Evolutionary conservation across 2,329 filamentous ascomycete genomes (phyloP).

Genomic region (Hortaea werneckii): DNA sequence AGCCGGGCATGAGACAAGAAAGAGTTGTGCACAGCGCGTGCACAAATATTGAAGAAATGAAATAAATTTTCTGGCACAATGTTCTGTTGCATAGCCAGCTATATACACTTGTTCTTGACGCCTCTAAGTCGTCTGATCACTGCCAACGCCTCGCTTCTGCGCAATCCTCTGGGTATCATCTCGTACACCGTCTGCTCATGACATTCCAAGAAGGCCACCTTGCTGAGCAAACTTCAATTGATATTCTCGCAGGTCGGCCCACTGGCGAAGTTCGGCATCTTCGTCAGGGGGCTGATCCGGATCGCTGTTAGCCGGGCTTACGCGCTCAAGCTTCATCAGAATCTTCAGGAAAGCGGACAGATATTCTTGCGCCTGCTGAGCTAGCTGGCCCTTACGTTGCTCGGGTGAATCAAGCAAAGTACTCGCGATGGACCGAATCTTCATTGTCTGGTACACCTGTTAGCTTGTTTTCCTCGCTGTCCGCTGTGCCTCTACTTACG

Average conservation of each 20-base stretch:
- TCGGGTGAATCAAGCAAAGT: conserved; percentile 60
- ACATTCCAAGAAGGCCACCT: conserved; percentile 41
- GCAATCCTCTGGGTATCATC: not conserved
- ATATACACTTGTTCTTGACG: too few species aligned
- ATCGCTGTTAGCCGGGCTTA: conserved; percentile 35
- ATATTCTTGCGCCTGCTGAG: conserved; percentile 57
- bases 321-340: conserved; percentile 61
- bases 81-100: too few species aligned
- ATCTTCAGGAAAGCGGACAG: conserved; percentile 64
- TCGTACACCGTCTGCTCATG: not conserved
- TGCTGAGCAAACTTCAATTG: conserved; percentile 62
- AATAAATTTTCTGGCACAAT: too few species aligned
- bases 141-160: not conserved
- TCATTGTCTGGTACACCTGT: conserved; percentile 50
- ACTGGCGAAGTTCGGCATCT: conserved; percentile 64
- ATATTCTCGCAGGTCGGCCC: conserved; percentile 70
- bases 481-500: conserved; percentile 32
- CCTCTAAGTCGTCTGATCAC: not conserved
- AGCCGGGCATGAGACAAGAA: too few species aligned
- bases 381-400: conserved; percentile 41
- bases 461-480: conserved; percentile 9
- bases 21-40: too few species aligned
- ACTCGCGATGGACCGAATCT: conserved; percentile 74
- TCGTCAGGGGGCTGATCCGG: conserved; percentile 44
- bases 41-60: too few species aligned